Base-by-base conservation (phyloP, 768 basidiomycete species). In the Tricholoma saponaceum region DNA sequence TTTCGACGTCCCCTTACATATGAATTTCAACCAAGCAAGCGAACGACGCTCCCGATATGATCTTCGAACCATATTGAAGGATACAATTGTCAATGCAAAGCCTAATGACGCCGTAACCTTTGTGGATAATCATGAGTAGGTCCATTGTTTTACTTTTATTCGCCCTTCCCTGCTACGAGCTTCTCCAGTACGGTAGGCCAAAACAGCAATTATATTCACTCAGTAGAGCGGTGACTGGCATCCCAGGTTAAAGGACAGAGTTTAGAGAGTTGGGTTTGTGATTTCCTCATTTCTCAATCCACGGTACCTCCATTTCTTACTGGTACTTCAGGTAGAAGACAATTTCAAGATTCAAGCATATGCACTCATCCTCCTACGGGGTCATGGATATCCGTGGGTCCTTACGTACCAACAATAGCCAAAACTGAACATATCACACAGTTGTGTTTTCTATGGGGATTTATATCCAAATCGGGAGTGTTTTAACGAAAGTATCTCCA, bases 1-100 rank as follows among this genome's bases (percentile, higher is more conserved):
- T 67, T 97, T 97, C 62, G 95, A 97, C 67, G 91, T 92, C 6
- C 92, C 92, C 18, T 77, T 98, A 20, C 95, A 98, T 66, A 79
- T 84, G 72, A 92, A 91, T 62, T 87, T 95, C 66, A 78, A 87
- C 65, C 76, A 79, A 58, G 95, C 95, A 12, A 90, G 91, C 68
- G 82, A 84, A 60, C 74, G 75, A 14, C 80, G 86, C 28, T 76
- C 78, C 33, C 73, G 77, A 16, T 96, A 84, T 64, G 94, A 96
- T 71, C 78, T 98, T 47, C 76, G 92, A 59, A 81, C 68, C 30
- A 86, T 98, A 59, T 74, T 95, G 39, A 76, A 87, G 52, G 76
- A 80, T 47, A 88, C 90, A 0, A 69, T 98, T 10, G 79, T 92
- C 16, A 77, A 86, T 56, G 66, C 73, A 3, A 80, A 83, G 58